Evolutionary conservation across 192 early-diverging fungal species (phyloP), one percentile per base, ranked within the genome.

Genomic region (Entomortierella beljakovae): DNA sequence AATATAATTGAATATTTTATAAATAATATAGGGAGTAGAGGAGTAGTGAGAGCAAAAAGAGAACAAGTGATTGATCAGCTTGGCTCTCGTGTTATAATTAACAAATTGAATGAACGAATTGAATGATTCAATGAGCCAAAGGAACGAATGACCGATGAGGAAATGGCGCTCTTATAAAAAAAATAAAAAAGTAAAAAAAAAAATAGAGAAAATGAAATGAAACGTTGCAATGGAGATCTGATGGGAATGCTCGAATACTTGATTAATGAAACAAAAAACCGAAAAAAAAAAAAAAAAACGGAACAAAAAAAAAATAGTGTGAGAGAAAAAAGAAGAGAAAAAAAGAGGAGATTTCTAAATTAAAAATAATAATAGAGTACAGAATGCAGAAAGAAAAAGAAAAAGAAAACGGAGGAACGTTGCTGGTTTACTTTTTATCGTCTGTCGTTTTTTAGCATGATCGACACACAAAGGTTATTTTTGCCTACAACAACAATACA

Each of bases 381-480:
- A 29, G 23, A n/a, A 43, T 15, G 35, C n/a, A 66, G n/a, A 64
- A 62, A 38, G 51, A 67, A 26, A 48, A 29, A 16, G 6, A 16
- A 51, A 8, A 34, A 2, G 5, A 7, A n/a, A 38, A 26, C 1
- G 49, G 18, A 25, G 26, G 31, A 20, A 34, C 18, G 42, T 43
- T 43, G 8, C 18, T 43, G 42, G 42, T 8, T 43, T 43, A 18
- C 18, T 8, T 43, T n/a, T n/a, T n/a, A n/a, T n/a, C n/a, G n/a
- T n/a, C n/a, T n/a, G n/a, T n/a, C n/a, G n/a, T n/a, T n/a, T n/a
- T n/a, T n/a, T n/a, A n/a, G n/a, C n/a, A n/a, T n/a, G n/a, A n/a
- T n/a, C n/a, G n/a, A n/a, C n/a, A n/a, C n/a, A n/a, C n/a, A n/a
- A n/a, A n/a, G n/a, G n/a, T n/a, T n/a, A n/a, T n/a, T n/a, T n/a